A percentile compares a stretch with the other conserved stretches of the same genome.
These are phyloP conservation scores for Lignosus rhinocerotis DNA, from an alignment of 1,284 basidiomycete species.

Conservation along the genomic window DNA sequence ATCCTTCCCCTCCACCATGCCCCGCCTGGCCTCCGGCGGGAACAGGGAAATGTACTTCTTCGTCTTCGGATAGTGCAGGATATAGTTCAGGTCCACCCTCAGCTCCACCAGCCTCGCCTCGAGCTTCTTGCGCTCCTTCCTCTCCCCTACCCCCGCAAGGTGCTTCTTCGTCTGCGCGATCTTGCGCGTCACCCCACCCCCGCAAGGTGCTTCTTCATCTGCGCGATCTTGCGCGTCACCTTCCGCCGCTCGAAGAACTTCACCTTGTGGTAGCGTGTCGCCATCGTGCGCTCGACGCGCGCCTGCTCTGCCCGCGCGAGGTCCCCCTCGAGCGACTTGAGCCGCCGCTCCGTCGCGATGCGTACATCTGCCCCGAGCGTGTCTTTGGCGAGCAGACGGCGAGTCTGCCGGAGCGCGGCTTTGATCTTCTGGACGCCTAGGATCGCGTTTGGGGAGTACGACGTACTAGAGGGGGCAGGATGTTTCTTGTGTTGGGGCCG, in stretches of 20 bases:
- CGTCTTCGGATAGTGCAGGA: conserved; percentile 80
- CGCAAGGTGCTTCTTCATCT: conserved; percentile 52
- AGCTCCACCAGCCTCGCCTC: conserved; percentile 56
- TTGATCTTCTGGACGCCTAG: conserved; percentile 82
- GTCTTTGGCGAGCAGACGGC: conserved; percentile 79
- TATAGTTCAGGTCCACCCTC: conserved; percentile 83
- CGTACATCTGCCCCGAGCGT: conserved; percentile 77
- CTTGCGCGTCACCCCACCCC: conserved; percentile 64
- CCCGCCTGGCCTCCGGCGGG: conserved; percentile 60
- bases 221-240: conserved; percentile 70
- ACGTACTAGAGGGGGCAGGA: background rate
- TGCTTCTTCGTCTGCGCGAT: conserved; percentile 63
- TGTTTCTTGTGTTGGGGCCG: conserved; percentile 20
- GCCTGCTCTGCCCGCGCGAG: conserved; percentile 59
- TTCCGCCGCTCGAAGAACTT: conserved; percentile 93
- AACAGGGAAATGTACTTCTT: conserved; percentile 88
- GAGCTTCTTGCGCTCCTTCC: conserved; percentile 42
- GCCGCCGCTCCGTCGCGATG: conserved; percentile 73
- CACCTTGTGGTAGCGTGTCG: conserved; percentile 78
- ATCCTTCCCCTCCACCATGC: conserved; percentile 26
- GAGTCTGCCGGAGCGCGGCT: conserved; percentile 74
- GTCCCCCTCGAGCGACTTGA: conserved; percentile 76
- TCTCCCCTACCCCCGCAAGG: conserved; percentile 33
- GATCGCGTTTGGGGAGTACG: conserved; percentile 13
- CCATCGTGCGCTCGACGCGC: conserved; percentile 71